Conservation (phyloP, 345 rosid genomes). For the Pelargonium nanum region DNA sequence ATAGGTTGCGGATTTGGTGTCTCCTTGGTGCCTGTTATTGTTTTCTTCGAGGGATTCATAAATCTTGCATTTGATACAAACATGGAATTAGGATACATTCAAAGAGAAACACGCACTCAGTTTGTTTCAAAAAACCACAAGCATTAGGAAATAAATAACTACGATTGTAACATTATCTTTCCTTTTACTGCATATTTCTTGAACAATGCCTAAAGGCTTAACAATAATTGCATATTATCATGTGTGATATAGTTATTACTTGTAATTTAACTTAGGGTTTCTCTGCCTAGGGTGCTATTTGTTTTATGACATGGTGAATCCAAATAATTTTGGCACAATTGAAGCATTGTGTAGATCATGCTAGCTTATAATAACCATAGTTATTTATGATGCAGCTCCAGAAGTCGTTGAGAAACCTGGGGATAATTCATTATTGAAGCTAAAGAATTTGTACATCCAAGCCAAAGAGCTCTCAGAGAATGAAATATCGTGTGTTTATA, state of each 20-base stretch:
- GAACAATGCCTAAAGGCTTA: background rate
- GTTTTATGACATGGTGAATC: background rate
- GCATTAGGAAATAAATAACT: background rate
- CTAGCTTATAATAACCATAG: slow-evolving; percentile 5
- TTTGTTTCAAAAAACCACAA: background rate
- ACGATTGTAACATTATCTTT: background rate
- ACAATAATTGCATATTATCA: background rate
- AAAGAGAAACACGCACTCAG: background rate
- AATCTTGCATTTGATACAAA: background rate
- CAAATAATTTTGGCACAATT: background rate
- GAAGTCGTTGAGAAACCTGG: slow-evolving; percentile 91
- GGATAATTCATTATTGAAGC: slow-evolving; percentile 57
- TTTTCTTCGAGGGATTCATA: background rate
- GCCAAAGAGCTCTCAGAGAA: slow-evolving; percentile 83
- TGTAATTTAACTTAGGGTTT: background rate
- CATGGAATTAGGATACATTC: background rate
- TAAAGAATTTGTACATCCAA: slow-evolving; percentile 45
- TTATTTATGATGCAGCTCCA: slow-evolving; percentile 45
- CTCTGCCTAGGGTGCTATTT: background rate
- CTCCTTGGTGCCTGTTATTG: background rate
- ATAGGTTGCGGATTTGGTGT: background rate
- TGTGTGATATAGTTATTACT: no score
- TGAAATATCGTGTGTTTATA: slow-evolving; percentile 57
- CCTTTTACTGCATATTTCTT: background rate
- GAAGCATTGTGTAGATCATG: background rate